Evolutionary conservation across 257 asterid species (phyloP).

Genomic region (Perilla frutescens): DNA sequence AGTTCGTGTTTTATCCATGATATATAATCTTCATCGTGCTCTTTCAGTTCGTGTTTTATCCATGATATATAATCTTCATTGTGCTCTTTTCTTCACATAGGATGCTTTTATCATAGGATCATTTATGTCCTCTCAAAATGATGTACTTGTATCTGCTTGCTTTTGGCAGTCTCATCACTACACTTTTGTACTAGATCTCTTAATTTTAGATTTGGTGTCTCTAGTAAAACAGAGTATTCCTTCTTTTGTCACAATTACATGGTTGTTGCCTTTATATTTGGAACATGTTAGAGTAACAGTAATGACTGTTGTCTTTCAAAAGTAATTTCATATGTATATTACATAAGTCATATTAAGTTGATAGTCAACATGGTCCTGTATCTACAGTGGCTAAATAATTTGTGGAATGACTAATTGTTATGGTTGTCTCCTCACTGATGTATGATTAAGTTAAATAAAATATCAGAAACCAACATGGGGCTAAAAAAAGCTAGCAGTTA

Average conservation of each 20-base stretch:
- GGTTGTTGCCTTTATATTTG: not conserved
- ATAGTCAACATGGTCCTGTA: slow-evolving; percentile 19
- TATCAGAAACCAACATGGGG: slow-evolving; percentile 2
- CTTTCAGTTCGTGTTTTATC: slow-evolving; percentile 16
- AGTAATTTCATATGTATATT: slow-evolving; percentile 1
- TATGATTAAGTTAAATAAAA: slow-evolving; percentile 17
- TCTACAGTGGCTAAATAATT: not conserved
- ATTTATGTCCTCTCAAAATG: slow-evolving; percentile 16
- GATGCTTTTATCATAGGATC: not conserved
- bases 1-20: slow-evolving; percentile 15
- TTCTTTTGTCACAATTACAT: slow-evolving; percentile 13
- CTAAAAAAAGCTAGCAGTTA: not conserved
- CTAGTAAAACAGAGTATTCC: not conserved
- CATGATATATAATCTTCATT: not conserved
- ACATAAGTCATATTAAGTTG: slow-evolving; percentile 5
- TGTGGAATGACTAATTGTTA: not conserved
- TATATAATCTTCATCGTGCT: not conserved
- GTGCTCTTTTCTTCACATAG: slow-evolving; percentile 8
- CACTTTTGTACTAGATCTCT: slow-evolving; percentile 8
- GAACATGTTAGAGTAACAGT: not conserved
- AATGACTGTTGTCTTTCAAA: slow-evolving; percentile 7
- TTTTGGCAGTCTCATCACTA: slow-evolving; percentile 12
- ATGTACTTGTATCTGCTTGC: not conserved
- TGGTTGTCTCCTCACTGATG: slow-evolving; percentile 23
- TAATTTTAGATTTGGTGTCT: slow-evolving; percentile 10